Base-by-base conservation (phyloP, 139 green algal species). In the Chlorella sp. region DNA sequence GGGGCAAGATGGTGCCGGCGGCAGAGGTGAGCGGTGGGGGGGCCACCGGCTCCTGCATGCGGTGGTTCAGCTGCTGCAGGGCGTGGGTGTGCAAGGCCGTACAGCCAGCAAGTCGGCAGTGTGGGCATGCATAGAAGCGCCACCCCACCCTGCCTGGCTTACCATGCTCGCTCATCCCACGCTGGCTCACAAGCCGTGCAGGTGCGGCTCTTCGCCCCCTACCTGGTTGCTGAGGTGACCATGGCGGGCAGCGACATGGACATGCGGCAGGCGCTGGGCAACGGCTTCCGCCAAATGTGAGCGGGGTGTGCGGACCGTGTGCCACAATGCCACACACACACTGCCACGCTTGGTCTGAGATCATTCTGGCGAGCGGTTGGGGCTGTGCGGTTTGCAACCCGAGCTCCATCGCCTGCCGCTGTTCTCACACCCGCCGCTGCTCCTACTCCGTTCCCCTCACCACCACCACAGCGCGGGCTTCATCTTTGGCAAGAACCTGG, bases 401-500 rank as follows among this genome's bases (percentile, higher is more conserved):
- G n/a, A n/a, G n/a, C n/a, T n/a, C n/a, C n/a, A n/a, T n/a, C n/a
- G n/a, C n/a, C n/a, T n/a, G n/a, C n/a, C n/a, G n/a, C n/a, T n/a
- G n/a, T n/a, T n/a, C n/a, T n/a, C n/a, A n/a, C n/a, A 22, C 28
- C n/a, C 6, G 13, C n/a, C 13, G 36, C 68, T 75, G 68, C 68
- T 44, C 5, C 38, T 13, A 48, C 68, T 69, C 36, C 32, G 17
- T 41, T 17, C 28, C 16, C 6, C 26, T 48, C 26, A 8, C 73
- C 30, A 26, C 5, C 46, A 13, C 5, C 46, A 77, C 87, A 90
- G 83, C 80, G 90, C 90, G 22, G 87, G 88, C 43, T 95, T 91
- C 82, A 95, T 95, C 67, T 95, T 95, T 73, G 92, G 90, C 24
- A 90, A 90, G 56, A 95, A 95, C 80, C 78, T 81, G 1, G 77